Percentiles rank a stretch among this genome's conserved stretches.
phyloP scores from a whole-genome alignment of 176 grass and related monocot species.

The Zizania latifolia region DNA sequence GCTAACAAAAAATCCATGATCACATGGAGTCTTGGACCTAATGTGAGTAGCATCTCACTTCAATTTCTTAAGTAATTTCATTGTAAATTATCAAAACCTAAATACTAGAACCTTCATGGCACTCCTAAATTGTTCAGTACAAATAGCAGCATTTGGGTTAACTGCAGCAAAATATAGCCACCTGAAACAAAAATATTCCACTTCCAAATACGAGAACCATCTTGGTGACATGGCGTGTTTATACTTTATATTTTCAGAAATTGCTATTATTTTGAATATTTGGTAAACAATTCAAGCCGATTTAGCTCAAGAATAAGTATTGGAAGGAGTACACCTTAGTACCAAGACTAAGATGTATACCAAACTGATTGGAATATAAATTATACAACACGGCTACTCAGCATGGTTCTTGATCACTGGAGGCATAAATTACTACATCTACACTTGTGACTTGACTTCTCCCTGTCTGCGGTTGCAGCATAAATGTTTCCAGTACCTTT shows the following conservation, averaged over 20 bases:
- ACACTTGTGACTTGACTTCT: neutral
- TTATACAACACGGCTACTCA: neutral
- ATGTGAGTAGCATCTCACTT: neutral
- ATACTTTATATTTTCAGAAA: slow-evolving; percentile 5
- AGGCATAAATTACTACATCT: neutral
- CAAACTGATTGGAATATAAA: neutral
- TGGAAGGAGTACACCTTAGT: neutral
- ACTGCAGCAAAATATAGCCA: neutral
- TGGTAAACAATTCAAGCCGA: neutral
- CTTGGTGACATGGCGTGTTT: too few relatives aligned
- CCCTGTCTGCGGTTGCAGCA: neutral
- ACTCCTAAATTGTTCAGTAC: neutral
- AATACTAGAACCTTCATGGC: neutral
- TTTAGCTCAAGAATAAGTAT: neutral
- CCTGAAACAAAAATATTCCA: neutral
- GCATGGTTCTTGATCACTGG: neutral
- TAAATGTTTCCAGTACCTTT: neutral
- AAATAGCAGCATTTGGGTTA: neutral
- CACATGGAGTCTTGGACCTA: neutral
- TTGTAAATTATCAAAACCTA: neutral
- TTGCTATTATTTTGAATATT: neutral
- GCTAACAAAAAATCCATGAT: neutral
- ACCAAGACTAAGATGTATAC: neutral
- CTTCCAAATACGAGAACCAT: neutral
- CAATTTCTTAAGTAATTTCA: neutral